A percentile compares a stretch with the other conserved stretches of the same genome.
Conservation (phyloP, 2,329 filamentous ascomycete genomes). For the Chaetomium globosum region DNA sequence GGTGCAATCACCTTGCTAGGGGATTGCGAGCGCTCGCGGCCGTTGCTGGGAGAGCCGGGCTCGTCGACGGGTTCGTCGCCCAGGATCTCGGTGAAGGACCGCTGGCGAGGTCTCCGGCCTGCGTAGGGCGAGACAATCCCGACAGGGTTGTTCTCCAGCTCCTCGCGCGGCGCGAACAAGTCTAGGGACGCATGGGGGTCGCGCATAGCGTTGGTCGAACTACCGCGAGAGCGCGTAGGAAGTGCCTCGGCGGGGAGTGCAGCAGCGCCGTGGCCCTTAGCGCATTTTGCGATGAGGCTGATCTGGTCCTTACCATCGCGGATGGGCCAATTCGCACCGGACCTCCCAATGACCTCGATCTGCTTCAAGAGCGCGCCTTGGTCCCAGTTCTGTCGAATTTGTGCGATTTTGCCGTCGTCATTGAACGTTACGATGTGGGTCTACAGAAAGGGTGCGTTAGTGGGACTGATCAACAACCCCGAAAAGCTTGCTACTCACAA, state of each 20-base stretch:
- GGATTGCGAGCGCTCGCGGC: conserved; percentile 56
- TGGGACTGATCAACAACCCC: conserved; percentile 42
- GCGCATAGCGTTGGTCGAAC: conserved; percentile 58
- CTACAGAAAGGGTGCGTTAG: conserved; percentile 48
- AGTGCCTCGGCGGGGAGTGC: conserved; percentile 41
- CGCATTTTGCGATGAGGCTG: conserved; percentile 68
- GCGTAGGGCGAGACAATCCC: conserved; percentile 64
- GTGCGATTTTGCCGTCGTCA: conserved; percentile 72
- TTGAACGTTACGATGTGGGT: conserved; percentile 89
- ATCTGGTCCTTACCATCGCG: conserved; percentile 82
- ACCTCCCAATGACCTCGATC: conserved; percentile 87
- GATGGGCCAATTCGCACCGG: conserved; percentile 93
- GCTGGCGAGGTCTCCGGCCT: conserved; percentile 62
- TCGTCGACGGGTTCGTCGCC: conserved; percentile 52
- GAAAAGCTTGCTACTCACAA: conserved; percentile 62
- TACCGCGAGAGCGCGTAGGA: conserved; percentile 52
- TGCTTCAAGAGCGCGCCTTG: conserved; percentile 91
- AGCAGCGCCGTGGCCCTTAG: conserved; percentile 50
- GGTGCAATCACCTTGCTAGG: conserved; percentile 52
- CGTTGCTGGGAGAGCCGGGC: conserved; percentile 42
- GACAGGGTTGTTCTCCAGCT: conserved; percentile 55
- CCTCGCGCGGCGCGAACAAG: conserved; percentile 72
- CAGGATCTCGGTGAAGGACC: conserved; percentile 74
- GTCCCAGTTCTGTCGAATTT: conserved; percentile 93
- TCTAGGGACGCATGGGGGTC: conserved; percentile 72